phyloP scores from a whole-genome alignment of 2,329 filamentous ascomycete species.

The Penicillium paneum region DNA sequence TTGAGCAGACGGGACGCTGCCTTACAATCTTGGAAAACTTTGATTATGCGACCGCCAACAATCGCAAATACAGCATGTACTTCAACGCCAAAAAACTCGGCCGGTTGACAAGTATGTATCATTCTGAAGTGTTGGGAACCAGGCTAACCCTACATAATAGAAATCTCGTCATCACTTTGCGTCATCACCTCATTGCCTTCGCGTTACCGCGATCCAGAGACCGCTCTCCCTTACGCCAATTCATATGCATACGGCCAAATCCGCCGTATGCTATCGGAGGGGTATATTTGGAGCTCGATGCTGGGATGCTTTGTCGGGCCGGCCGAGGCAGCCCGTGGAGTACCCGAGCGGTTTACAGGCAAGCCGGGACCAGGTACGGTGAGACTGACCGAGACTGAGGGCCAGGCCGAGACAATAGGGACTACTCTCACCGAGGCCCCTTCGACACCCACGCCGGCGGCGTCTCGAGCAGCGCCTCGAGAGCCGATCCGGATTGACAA shows the following conservation, averaged over 20 bases:
- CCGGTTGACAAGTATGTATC: conserved; percentile 46
- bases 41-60: conserved; percentile 54
- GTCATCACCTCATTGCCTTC: conserved; percentile 80
- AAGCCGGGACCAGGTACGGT: conserved; percentile 5
- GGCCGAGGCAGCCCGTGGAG: conserved; percentile 60
- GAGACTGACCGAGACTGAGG: conserved; percentile 2
- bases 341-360: conserved; percentile 69
- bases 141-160: conserved; percentile 25
- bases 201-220: conserved; percentile 79
- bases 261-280: conserved; percentile 66
- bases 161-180: conserved; percentile 58
- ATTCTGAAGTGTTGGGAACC: neutral
- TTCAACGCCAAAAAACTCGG: conserved; percentile 52
- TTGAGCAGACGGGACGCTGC: conserved; percentile 54
- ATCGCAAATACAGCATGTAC: conserved; percentile 55
- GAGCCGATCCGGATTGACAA: conserved; percentile 20
- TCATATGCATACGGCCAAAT: conserved; percentile 74
- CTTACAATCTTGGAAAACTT: conserved; percentile 60
- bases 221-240: conserved; percentile 77
- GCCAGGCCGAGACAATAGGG: conserved; percentile 8
- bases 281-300: conserved; percentile 78
- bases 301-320: conserved; percentile 80
- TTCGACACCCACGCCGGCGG: conserved; percentile 2
- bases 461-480: neutral
- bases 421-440: neutral